Evolutionary conservation across 768 basidiomycete species (phyloP).

Genomic region (Phylloporus arenicola): DNA sequence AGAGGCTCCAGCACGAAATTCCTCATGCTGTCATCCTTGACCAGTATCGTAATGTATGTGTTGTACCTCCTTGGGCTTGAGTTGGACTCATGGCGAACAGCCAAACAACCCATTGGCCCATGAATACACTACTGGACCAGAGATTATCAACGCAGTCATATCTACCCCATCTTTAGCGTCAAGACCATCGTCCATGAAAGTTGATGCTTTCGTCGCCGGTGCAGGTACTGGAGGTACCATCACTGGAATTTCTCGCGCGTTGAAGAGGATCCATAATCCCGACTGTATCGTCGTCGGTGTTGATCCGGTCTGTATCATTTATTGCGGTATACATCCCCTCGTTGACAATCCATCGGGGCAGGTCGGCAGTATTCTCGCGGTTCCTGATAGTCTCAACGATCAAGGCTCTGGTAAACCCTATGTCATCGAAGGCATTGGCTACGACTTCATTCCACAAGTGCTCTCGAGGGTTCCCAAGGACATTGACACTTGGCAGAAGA

Average conservation of each 20-base stretch:
- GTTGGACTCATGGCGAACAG: constrained; percentile 28
- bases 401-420: constrained; percentile 48
- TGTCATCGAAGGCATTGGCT: constrained; percentile 93
- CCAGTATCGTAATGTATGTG: constrained; percentile 76
- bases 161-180: constrained; percentile 56
- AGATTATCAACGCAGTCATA: constrained; percentile 77
- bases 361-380: constrained; percentile 85
- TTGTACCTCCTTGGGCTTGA: neutral
- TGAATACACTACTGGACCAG: constrained; percentile 84
- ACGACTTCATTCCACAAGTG: constrained; percentile 88
- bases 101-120: constrained; percentile 87
- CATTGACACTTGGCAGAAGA: constrained; percentile 84
- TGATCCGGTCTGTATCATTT: constrained; percentile 66
- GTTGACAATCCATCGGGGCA: constrained; percentile 26
- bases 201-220: constrained; percentile 78
- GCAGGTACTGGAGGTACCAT: constrained; percentile 96
- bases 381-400: constrained; percentile 59
- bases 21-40: constrained; percentile 87
- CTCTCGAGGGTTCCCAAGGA: constrained; percentile 56
- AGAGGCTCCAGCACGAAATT: constrained; percentile 68
- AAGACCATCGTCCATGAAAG: constrained; percentile 62
- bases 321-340: neutral
- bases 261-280: constrained; percentile 75
- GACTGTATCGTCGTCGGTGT: constrained; percentile 75
- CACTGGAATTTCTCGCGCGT: constrained; percentile 75